Percentiles rank a stretch among this genome's conserved stretches.
These are phyloP conservation scores for Trichoderma aggressivum DNA, from an alignment of 2,329 filamentous ascomycete species.

Conservation along the genomic window DNA sequence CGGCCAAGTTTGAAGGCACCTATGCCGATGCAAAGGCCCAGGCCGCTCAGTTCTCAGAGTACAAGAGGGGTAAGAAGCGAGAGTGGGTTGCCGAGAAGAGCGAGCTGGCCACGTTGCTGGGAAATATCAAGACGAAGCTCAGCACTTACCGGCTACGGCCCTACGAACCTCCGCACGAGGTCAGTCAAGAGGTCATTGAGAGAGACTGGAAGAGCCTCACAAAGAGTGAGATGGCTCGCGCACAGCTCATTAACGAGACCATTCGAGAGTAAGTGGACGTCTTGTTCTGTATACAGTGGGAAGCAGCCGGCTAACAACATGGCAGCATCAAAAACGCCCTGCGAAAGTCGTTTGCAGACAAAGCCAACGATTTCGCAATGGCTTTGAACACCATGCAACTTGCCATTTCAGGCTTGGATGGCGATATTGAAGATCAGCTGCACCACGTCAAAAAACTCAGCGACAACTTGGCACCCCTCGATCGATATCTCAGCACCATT, in stretches of 20 bases:
- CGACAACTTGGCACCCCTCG: conserved; percentile 81
- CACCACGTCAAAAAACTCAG: conserved; percentile 82
- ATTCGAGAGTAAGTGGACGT: conserved; percentile 72
- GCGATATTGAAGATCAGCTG: conserved; percentile 92
- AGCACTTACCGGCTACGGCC: conserved; percentile 88
- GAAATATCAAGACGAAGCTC: conserved; percentile 98
- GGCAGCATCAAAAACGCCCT: conserved; percentile 87
- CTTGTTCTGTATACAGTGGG: not conserved
- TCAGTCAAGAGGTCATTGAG: conserved; percentile 80
- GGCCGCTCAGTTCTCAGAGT: conserved; percentile 74
- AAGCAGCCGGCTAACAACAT: conserved; percentile 28
- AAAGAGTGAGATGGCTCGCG: conserved; percentile 79
- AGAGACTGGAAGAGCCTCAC: conserved; percentile 76
- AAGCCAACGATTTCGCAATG: conserved; percentile 95
- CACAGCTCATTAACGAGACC: conserved; percentile 94
- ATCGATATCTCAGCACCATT: conserved; percentile 86
- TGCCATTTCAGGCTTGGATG: conserved; percentile 94
- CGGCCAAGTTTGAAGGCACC: conserved; percentile 81
- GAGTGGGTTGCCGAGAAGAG: conserved; percentile 98
- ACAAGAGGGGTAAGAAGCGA: conserved; percentile 87
- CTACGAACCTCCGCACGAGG: conserved; percentile 82
- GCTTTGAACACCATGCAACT: conserved; percentile 92
- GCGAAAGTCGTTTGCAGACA: conserved; percentile 90
- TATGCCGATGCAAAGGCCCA: conserved; percentile 91
- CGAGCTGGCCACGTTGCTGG: conserved; percentile 84